Evolutionary conservation across 2,329 filamentous ascomycete genomes (phyloP).

Genomic region (Fusarium tjaetaba): DNA sequence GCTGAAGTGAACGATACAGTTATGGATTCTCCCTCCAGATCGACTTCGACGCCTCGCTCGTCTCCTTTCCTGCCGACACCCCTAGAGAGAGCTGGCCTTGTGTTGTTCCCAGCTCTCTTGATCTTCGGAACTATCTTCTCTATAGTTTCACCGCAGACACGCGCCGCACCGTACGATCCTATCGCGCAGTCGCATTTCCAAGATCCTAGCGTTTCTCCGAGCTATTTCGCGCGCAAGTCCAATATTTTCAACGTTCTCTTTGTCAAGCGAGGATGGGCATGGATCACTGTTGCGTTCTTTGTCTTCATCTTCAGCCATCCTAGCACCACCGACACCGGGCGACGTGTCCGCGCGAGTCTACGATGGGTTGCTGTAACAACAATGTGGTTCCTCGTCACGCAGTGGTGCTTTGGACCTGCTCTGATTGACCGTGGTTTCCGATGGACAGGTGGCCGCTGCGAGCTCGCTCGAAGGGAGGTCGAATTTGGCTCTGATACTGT

Average conservation of each 20-base stretch:
- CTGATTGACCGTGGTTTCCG: conserved; percentile 90
- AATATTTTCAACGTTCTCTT: conserved; percentile 94
- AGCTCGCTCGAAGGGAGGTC: conserved; percentile 62
- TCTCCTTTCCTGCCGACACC: conserved; percentile 75
- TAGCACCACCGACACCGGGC: conserved; percentile 50
- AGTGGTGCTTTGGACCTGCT: conserved; percentile 95
- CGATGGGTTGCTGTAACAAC: conserved; percentile 78
- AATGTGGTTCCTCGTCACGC: conserved; percentile 88
- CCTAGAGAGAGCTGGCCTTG: conserved; percentile 71
- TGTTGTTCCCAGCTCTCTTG: conserved; percentile 80
- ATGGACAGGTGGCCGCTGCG: conserved; percentile 88
- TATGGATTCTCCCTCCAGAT: conserved; percentile 18
- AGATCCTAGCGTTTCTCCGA: conserved; percentile 67
- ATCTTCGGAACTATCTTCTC: conserved; percentile 85
- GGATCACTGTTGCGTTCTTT: conserved; percentile 81
- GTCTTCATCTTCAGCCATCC: conserved; percentile 77
- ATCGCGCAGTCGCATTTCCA: conserved; percentile 70
- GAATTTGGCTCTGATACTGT: conserved; percentile 58
- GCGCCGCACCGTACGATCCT: conserved; percentile 70
- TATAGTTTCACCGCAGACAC: conserved; percentile 76
- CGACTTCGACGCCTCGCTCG: conserved; percentile 49
- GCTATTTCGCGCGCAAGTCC: conserved; percentile 92
- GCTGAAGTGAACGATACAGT: conserved; percentile 21
- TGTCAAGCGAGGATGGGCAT: conserved; percentile 95
- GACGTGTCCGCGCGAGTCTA: conserved; percentile 65